phyloP scores from a whole-genome alignment of 768 basidiomycete genomes.

The Mycena crocata region DNA sequence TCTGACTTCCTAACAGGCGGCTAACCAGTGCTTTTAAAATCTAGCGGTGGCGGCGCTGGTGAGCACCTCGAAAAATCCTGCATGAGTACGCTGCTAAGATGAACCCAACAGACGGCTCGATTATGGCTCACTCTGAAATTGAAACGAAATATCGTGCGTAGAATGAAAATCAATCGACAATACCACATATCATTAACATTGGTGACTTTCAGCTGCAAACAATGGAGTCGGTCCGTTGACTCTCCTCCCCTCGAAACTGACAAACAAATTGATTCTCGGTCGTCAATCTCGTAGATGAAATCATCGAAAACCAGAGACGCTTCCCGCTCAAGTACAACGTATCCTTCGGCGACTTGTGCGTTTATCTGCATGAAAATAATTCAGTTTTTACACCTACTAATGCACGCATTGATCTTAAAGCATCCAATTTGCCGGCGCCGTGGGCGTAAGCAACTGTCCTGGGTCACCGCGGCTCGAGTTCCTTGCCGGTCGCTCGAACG shows the following conservation, averaged over 20 bases:
- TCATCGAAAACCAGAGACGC: slow-evolving; percentile 43
- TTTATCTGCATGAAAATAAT: neutral
- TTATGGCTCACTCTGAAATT: slow-evolving; percentile 39
- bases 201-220: slow-evolving; percentile 38
- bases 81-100: too few species aligned
- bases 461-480: slow-evolving; percentile 53
- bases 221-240: slow-evolving; percentile 27
- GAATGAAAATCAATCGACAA: neutral
- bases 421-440: slow-evolving; percentile 50
- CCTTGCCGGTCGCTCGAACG: slow-evolving; percentile 49
- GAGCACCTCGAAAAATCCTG: neutral
- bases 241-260: neutral
- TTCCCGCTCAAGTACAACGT: slow-evolving; percentile 45
- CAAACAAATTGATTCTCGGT: slow-evolving; percentile 27
- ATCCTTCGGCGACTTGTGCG: slow-evolving; percentile 51
- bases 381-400: neutral
- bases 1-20: neutral
- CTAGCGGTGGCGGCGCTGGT: slow-evolving; percentile 40
- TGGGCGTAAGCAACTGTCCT: slow-evolving; percentile 51
- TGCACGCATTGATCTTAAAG: slow-evolving; percentile 3
- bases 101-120: slow-evolving; percentile 36
- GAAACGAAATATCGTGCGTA: slow-evolving; percentile 38
- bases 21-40: too few species aligned
- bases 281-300: slow-evolving; percentile 41
- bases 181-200: neutral